phyloP scores from a whole-genome alignment of 495 filamentous ascomycete species.

The Aspergillus homomorphus region DNA sequence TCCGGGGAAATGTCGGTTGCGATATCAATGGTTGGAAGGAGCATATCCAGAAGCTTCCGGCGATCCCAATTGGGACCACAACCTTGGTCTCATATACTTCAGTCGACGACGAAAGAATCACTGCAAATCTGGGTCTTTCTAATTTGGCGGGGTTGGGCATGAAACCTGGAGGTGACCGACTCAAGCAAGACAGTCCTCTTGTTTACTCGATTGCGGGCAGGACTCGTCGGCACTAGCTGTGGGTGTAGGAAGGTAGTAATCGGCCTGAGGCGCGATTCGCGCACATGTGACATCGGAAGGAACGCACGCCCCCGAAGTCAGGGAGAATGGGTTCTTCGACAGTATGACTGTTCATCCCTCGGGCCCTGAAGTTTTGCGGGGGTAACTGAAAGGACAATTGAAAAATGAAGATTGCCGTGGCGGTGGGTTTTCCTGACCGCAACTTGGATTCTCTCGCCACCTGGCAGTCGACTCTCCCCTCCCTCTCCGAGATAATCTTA shows the following conservation, averaged over 20 bases:
- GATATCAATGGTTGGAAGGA: not conserved
- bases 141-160: conserved; percentile 14
- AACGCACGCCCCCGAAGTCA: not conserved
- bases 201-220: not conserved
- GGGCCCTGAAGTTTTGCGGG: too few relatives aligned
- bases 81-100: not conserved
- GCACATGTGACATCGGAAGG: not conserved
- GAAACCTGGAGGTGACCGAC: not conserved
- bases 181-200: not conserved
- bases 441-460: conserved; percentile 12
- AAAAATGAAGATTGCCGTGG: not conserved
- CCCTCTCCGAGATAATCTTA: conserved; percentile 4
- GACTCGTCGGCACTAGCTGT: not conserved
- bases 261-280: conserved; percentile 6
- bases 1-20: too few relatives aligned
- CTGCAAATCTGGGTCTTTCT: not conserved
- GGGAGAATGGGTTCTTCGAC: not conserved
- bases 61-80: not conserved
- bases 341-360: too few relatives aligned
- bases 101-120: not conserved
- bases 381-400: not conserved
- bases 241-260: not conserved
- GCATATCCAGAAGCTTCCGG: not conserved
- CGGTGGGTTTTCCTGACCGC: conserved; percentile 14
- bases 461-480: conserved; percentile 8